A percentile compares a stretch with the other conserved stretches of the same genome.
Evolutionary conservation across 208 protist species (phyloP).

Genomic region (Spongospora subterranea): DNA sequence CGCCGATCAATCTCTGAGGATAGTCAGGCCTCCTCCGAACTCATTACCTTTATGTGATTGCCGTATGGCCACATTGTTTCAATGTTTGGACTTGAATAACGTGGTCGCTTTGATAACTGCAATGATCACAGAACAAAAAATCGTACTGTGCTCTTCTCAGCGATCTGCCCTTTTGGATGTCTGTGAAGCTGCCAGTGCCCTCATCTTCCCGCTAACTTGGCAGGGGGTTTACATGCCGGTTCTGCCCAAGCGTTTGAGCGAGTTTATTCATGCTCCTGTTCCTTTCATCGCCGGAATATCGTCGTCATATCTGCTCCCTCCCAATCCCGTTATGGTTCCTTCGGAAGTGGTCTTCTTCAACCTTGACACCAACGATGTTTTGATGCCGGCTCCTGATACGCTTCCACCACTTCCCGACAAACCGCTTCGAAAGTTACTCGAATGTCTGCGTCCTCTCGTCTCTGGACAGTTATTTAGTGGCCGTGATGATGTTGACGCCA

Average conservation of each 20-base stretch:
- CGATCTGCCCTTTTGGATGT: conserved; percentile 4
- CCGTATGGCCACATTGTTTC: conserved; percentile 33
- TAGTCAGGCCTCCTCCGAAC: conserved; percentile 44
- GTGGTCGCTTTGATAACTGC: conserved; percentile 45
- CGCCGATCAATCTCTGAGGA: background rate
- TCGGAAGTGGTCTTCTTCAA: conserved; percentile 52
- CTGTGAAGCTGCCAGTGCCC: conserved; percentile 20
- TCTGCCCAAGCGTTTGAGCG: background rate
- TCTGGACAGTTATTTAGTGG: background rate
- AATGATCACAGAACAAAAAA: conserved; percentile 47
- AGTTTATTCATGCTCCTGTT: conserved; percentile 58
- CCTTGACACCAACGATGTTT: conserved; percentile 49
- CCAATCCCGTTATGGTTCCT: background rate
- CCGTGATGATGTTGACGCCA: background rate
- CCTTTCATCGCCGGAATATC: conserved; percentile 62
- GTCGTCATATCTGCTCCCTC: background rate
- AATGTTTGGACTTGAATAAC: conserved; percentile 56
- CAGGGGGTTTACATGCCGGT: conserved; percentile 63
- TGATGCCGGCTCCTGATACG: conserved; percentile 16
- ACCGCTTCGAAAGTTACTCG: conserved; percentile 7
- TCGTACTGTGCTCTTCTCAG: conserved; percentile 4
- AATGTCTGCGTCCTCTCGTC: background rate
- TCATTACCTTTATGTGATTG: background rate
- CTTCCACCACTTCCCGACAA: conserved; percentile 45
- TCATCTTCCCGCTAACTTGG: conserved; percentile 60